These are phyloP conservation scores for Monosporozyma unispora DNA, from an alignment of 805 yeast species.

Conservation along the genomic window DNA sequence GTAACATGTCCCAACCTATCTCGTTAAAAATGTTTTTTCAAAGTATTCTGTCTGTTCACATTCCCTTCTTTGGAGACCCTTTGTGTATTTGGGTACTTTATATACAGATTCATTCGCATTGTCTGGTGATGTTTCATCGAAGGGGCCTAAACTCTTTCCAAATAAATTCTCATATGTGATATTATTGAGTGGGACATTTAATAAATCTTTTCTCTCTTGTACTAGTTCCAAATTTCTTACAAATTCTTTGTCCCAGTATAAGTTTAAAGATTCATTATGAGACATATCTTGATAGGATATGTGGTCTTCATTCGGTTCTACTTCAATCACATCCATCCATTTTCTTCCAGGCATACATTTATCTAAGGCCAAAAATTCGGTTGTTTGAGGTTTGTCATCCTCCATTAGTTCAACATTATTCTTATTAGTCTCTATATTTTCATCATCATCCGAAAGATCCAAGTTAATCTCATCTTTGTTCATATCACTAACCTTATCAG, in stretches of 20 bases:
- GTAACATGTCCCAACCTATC: not conserved
- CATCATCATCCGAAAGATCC: conserved; percentile 19
- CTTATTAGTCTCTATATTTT: not conserved
- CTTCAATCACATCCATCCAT: conserved; percentile 44
- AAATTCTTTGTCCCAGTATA: conserved; percentile 35
- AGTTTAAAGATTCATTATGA: not conserved
- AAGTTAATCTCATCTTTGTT: conserved; percentile 31
- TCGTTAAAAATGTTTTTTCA: not conserved
- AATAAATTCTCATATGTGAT: conserved; percentile 2
- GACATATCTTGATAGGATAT: conserved; percentile 12
- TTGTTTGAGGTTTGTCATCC: conserved; percentile 10
- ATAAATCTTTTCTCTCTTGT: conserved; percentile 3
- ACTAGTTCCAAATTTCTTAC: conserved; percentile 14
- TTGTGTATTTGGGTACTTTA: conserved; percentile 11
- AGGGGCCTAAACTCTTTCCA: conserved; percentile 2
- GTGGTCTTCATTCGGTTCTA: conserved; percentile 31
- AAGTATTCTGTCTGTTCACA: conserved; percentile 15
- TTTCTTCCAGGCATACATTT: conserved; percentile 64
- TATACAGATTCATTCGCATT: not conserved
- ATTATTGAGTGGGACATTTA: not conserved
- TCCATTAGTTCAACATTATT: conserved; percentile 4
- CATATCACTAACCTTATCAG: conserved; percentile 6
- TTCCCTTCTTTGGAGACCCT: conserved; percentile 15
- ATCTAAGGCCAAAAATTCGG: conserved; percentile 72
- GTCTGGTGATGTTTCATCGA: not conserved